Percentiles rank a stretch among this genome's conserved stretches.
These are phyloP conservation scores for Ensete glaucum DNA, from an alignment of 176 grass and related monocot genomes.

Conservation along the genomic window DNA sequence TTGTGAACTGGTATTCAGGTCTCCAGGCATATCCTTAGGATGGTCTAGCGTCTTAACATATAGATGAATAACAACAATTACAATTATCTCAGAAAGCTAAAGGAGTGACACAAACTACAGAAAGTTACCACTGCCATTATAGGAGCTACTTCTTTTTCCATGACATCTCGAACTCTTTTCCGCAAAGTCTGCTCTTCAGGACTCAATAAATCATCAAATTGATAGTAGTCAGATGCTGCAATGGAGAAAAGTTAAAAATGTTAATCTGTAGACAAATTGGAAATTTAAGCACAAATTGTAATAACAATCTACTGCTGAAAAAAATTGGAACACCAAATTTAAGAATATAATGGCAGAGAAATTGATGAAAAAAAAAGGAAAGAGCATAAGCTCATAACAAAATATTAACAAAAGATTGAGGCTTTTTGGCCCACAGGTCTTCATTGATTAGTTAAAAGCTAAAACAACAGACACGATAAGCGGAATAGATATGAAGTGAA, in stretches of 20 bases:
- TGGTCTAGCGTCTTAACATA: neutral
- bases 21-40: neutral
- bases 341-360: neutral
- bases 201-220: conserved; percentile 75
- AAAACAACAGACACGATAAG: neutral
- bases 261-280: neutral
- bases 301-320: neutral
- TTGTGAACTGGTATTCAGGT: neutral
- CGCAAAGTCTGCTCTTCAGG: conserved; percentile 49
- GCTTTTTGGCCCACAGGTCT: neutral
- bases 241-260: neutral
- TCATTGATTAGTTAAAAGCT: neutral
- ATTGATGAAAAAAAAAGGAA: neutral
- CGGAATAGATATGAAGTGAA: neutral
- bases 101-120: neutral
- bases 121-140: conserved; percentile 76
- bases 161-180: conserved; percentile 48
- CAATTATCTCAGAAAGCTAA: neutral
- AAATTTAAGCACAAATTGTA: neutral
- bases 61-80: neutral
- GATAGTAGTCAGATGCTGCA: conserved; percentile 89
- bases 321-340: neutral
- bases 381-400: neutral
- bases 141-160: conserved; percentile 76
- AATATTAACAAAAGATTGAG: neutral